Evolutionary conservation across 768 basidiomycete species (phyloP), one percentile per base, ranked within the genome.

Genomic region (Pleurotus eryngii): DNA sequence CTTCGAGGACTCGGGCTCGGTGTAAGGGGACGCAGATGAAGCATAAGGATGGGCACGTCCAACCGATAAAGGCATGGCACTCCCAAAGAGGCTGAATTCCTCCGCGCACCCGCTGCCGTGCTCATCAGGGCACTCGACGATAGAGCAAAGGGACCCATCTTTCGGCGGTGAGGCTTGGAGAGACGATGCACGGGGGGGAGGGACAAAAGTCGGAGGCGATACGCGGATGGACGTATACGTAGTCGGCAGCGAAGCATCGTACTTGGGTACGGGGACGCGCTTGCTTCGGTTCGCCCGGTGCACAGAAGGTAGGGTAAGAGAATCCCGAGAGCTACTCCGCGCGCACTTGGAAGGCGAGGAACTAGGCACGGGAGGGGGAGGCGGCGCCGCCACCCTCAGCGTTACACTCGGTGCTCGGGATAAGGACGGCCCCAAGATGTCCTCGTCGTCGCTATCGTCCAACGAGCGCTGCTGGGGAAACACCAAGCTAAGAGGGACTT

Each of bases 401-500:
- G 20, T 24, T 12, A 43, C 27, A n/a, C 26, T 24, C 17, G 15
- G 27, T 14, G 35, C 22, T 14, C 42, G 26, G 18, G 55, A 56
- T 12, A 38, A 43, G 11, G 22, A 17, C 4, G 4, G 24, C 8
- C 24, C 26, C 27, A 42, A 39, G 20, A 20, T 15, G 11, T 45
- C 35, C 35, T 38, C 42, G 45, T 27, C 39, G 9, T 56, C 48
- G 37, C 27, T 27, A n/a, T n/a, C 12, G 15, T 43, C 43, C 2
- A 35, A 18, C 12, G 18, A 18, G 18, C 17, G 18, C 53, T 46
- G 39, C 20, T 27, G 45, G n/a, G 83, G 78, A 68, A 87, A 88
- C 49, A 89, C 82, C 27, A 87, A 76, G 38, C 81, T 75, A 1
- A 78, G 61, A 5, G 87, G 88, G 18, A 89, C 81, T 24, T 78